phyloP scores from a whole-genome alignment of 75 land plant genomes.

The Gnetum montanum region DNA sequence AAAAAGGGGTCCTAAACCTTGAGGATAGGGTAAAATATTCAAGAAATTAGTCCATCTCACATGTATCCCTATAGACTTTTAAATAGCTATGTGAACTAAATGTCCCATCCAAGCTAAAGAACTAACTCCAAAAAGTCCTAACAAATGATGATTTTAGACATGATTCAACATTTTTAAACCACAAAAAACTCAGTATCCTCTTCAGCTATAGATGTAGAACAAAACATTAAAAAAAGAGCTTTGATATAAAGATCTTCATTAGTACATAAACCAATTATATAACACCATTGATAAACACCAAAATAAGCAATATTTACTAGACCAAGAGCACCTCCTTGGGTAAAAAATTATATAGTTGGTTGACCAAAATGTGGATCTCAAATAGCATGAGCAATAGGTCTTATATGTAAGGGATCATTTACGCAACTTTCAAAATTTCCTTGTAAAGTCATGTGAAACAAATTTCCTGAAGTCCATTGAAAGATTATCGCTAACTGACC shows the following conservation, averaged over 20 bases:
- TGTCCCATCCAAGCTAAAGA: background rate
- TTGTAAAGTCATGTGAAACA: too few relatives aligned
- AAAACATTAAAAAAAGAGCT: background rate
- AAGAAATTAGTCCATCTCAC: background rate
- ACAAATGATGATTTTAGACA: slow-evolving; percentile 2
- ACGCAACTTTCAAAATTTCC: slow-evolving; percentile 5
- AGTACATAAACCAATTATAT: too few relatives aligned
- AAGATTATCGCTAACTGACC: too few relatives aligned
- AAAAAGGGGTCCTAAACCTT: background rate
- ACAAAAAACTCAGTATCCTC: background rate
- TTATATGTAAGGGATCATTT: too few relatives aligned
- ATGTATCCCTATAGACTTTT: background rate
- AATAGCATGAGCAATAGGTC: too few relatives aligned
- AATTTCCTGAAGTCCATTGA: too few relatives aligned
- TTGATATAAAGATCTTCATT: slow-evolving; percentile 1
- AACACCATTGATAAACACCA: slow-evolving; percentile 1
- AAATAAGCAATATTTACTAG: slow-evolving; percentile 2
- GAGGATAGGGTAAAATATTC: background rate
- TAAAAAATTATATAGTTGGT: background rate
- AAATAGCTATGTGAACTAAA: background rate
- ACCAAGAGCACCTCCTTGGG: background rate
- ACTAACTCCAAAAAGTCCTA: background rate
- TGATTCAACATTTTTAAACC: background rate
- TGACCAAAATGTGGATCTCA: background rate
- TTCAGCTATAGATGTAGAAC: background rate